These are phyloP conservation scores for Penicillium steckii DNA, from an alignment of 495 filamentous ascomycete genomes.

Conservation along the genomic window DNA sequence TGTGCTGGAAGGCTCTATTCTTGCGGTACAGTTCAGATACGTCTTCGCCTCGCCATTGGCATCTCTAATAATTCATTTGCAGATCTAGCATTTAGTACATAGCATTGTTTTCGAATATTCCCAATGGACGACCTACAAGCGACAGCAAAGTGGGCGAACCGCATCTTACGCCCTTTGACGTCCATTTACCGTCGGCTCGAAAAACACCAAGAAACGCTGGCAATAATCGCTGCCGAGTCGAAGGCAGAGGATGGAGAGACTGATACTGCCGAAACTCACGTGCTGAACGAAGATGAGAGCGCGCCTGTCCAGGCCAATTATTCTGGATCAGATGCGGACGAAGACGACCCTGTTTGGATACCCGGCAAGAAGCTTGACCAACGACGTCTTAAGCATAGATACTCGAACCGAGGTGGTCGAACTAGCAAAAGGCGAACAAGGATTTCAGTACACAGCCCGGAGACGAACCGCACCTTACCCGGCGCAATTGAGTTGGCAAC, in stretches of 20 bases:
- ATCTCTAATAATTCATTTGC: background rate
- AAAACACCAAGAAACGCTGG: constrained; percentile 41
- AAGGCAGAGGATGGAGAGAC: constrained; percentile 18
- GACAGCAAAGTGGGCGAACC: constrained; percentile 49
- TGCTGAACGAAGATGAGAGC: background rate
- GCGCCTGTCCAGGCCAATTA: constrained; percentile 5
- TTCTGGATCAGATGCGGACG: constrained; percentile 38
- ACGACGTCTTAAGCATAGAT: constrained; percentile 39
- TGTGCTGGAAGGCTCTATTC: constrained; percentile 1
- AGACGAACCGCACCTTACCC: constrained; percentile 36
- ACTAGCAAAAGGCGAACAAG: constrained; percentile 26
- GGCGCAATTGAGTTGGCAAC: constrained; percentile 49
- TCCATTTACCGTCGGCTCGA: constrained; percentile 46
- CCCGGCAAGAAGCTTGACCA: constrained; percentile 35
- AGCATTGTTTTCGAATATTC: background rate
- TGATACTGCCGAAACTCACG: background rate
- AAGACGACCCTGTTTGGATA: constrained; percentile 45
- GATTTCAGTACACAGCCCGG: constrained; percentile 39
- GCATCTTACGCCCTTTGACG: constrained; percentile 46
- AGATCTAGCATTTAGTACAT: constrained; percentile 10
- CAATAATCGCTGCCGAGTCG: constrained; percentile 31
- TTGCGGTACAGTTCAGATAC: background rate
- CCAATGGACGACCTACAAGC: constrained; percentile 43
- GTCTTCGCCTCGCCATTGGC: background rate
- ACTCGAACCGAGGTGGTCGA: constrained; percentile 32